A percentile compares a stretch with the other conserved stretches of the same genome.
Conservation (phyloP, 225 moss, liverwort and hornwort genomes). For the Thuidium tamariscinum region DNA sequence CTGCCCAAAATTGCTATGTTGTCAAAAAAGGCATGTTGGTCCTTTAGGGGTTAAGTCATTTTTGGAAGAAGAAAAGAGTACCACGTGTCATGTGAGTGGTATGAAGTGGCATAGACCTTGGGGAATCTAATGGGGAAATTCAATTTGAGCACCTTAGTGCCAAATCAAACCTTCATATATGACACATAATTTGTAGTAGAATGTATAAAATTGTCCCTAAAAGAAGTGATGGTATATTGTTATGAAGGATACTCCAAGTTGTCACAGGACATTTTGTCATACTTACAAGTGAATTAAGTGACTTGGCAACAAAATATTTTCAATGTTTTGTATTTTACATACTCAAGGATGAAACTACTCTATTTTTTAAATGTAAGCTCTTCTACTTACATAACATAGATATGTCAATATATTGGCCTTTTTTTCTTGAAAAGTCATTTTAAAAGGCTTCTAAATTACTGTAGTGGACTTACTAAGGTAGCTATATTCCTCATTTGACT, state of each 20-base stretch:
- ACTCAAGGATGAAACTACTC: not conserved
- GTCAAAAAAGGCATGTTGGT: too few relatives aligned
- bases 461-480: not conserved
- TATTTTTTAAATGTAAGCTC: not conserved
- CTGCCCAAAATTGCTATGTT: too few relatives aligned
- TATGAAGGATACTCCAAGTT: not conserved
- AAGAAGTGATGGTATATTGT: not conserved
- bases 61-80: too few relatives aligned
- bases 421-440: not conserved
- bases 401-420: too few relatives aligned
- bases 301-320: not conserved
- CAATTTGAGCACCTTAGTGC: too few relatives aligned
- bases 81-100: too few relatives aligned
- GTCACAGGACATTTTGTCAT: too few relatives aligned
- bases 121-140: too few relatives aligned
- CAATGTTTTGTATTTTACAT: not conserved
- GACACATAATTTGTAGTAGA: not conserved
- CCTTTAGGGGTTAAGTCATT: too few relatives aligned
- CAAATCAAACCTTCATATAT: too few relatives aligned
- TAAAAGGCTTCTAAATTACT: accelerated
- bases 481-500: not conserved
- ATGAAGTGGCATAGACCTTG: too few relatives aligned
- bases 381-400: too few relatives aligned
- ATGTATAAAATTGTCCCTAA: not conserved
- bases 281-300: not conserved